Evolutionary conservation across 129 eudicot species (phyloP).

Genomic region (Apium graveolens): DNA sequence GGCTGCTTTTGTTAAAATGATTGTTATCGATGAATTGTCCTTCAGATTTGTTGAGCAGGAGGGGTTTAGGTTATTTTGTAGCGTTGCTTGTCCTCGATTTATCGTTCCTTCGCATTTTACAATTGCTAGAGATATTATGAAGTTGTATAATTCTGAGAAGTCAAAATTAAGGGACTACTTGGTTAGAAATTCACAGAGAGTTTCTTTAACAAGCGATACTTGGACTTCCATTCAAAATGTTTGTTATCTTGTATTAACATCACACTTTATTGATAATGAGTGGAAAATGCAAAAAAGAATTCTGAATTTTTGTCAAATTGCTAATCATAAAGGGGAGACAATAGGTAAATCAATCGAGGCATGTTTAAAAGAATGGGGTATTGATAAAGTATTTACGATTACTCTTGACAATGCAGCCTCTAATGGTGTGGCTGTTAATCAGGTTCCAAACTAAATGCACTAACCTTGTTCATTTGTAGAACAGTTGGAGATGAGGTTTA

Average conservation of each 20-base stretch:
- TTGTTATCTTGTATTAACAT: neutral
- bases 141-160: neutral
- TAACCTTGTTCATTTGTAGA: too few relatives aligned
- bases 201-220: neutral
- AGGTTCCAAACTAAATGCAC: too few relatives aligned
- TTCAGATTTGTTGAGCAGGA: too few relatives aligned
- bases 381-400: neutral
- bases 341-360: neutral
- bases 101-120: neutral
- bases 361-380: neutral
- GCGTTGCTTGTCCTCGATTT: neutral
- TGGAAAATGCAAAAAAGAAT: too few relatives aligned
- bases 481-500: too few relatives aligned
- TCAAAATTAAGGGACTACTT: neutral
- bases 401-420: too few relatives aligned
- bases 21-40: neutral
- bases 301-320: too few relatives aligned
- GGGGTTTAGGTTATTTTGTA: too few relatives aligned
- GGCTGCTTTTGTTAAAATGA: neutral
- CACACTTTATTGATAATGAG: too few relatives aligned
- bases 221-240: neutral
- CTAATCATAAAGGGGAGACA: too few relatives aligned
- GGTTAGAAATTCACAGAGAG: neutral
- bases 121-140: neutral
- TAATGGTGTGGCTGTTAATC: too few relatives aligned